Evolutionary conservation across 441 rosid species (phyloP), one percentile per base, ranked within the genome.

Genomic region (Euphorbia schlechtendalii): DNA sequence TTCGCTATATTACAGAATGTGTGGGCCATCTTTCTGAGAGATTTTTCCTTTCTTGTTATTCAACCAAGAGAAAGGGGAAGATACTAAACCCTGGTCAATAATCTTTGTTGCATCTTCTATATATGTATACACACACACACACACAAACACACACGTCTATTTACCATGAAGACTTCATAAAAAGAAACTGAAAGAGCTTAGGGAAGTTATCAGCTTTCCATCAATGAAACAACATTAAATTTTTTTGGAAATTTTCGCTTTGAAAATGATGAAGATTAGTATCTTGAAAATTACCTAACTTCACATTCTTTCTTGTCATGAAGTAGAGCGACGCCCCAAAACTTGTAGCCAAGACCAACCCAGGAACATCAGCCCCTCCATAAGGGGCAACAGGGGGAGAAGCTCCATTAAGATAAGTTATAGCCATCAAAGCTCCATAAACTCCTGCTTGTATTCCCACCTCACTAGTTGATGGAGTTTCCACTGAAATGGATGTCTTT

Each of bases 241-340:
- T 58, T 59, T 38, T 46, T 27, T 11, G 9, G 46, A 24, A 27
- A 4, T 17, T 14, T 15, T 38, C 24, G 8, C 20, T 52, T 51
- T 14, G 12, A 52, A 36, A 51, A 52, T 63, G 17, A 62, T 43
- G 3, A 61, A 43, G 64, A 9, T 34, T 14, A 56, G 17, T 25
- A 21, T 9, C 4, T 25, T 30, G 54, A 64, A 13, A 43, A 52
- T 73, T 82, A 94, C 99, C 97, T 81, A 90, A 73, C 80, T 82
- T 94, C 63, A 94, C 83, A 52, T 89, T 90, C 83, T 62, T 83
- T 74, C 45, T 86, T 73, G 93, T 87, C 95, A 90, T 80, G 84
- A 94, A 89, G 79, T 86, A 94, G 45, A 94, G 71, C 67, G 97
- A 90, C 71, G 92, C 97, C 54, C 99, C 97, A 51, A 94, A 87